phyloP scores from a whole-genome alignment of 495 filamentous ascomycete species.

The Aspergillus nanangensis region DNA sequence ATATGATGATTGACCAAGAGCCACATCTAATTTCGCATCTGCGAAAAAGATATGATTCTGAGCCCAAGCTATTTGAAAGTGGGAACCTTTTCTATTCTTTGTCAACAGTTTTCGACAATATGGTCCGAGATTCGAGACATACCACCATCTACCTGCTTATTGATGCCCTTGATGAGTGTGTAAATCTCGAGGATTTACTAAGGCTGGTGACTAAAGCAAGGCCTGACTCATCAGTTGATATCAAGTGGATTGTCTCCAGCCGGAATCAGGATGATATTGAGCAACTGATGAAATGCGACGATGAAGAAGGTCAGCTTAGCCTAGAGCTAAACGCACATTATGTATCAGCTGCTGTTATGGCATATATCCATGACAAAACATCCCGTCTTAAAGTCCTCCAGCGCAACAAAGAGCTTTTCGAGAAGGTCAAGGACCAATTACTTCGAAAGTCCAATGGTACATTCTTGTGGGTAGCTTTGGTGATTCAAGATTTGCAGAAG shows the following conservation, averaged over 20 bases:
- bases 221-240: too few species aligned
- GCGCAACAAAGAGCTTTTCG: background rate
- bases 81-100: background rate
- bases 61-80: background rate
- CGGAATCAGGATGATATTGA: constrained; percentile 33
- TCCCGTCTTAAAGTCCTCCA: background rate
- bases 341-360: background rate
- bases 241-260: constrained; percentile 29
- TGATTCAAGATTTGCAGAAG: background rate
- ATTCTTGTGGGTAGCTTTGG: constrained; percentile 30
- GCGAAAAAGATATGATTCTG: background rate
- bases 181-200: background rate
- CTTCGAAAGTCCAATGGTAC: constrained; percentile 23
- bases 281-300: constrained; percentile 11
- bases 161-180: constrained; percentile 6
- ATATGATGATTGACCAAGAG: background rate
- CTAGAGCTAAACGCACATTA: background rate
- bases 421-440: constrained; percentile 11
- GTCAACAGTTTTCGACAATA: background rate
- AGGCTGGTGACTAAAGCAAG: too few species aligned
- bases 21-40: background rate
- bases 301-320: background rate
- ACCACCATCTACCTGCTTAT: background rate
- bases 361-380: background rate
- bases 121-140: background rate